Base-by-base conservation (phyloP, 73 alveolate species). In the Halteria grandinella region DNA sequence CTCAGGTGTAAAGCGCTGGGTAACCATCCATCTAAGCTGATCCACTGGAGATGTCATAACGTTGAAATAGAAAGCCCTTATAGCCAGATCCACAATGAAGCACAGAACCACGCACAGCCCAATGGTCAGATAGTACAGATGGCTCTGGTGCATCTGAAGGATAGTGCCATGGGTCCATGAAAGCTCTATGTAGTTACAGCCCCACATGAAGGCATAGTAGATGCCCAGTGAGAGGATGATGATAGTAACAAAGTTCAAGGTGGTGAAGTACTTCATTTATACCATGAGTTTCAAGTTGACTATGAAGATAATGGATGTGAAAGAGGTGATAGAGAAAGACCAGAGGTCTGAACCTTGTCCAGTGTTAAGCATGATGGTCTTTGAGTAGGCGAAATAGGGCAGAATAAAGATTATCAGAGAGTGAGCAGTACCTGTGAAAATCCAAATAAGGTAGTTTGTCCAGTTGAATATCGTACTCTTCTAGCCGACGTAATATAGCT, bases 401-500 rank as follows among this genome's bases (percentile, higher is more conserved):
- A 81, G 23, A 52, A 63, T 41, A 59, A 79, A 89, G 20, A 85
- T 80, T 14, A 89, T 27, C 0, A 85, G 32, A 0, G 92, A 83
- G 69, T 89, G 96, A 25, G 72, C 23, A 32, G 76, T 34, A 0
- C 96, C 96, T 53, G 73, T 29, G 6, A 75, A 55, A 29, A 75
- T 72, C 89, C 87, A 91, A 21, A 84, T 69, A 23, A 87, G 31
- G 77, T 87, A 91, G 71, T 86, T 87, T 2, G 76, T 49, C 59
- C 83, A 49, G 10, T 72, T 87, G 69, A 91, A 91, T 0, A 91
- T 81, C 0, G 92, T 71, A 33, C 87, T 43, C 43, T 77, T 63
- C 32, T 86, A 55, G 8, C 97, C 94, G 10, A 88, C 81, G 41
- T 83, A 91, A 71, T 91, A 91, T 10, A 91, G 75, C 29, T 83